Conservation (phyloP, 345 rosid genomes). For the Mallotus nudiflorus region DNA sequence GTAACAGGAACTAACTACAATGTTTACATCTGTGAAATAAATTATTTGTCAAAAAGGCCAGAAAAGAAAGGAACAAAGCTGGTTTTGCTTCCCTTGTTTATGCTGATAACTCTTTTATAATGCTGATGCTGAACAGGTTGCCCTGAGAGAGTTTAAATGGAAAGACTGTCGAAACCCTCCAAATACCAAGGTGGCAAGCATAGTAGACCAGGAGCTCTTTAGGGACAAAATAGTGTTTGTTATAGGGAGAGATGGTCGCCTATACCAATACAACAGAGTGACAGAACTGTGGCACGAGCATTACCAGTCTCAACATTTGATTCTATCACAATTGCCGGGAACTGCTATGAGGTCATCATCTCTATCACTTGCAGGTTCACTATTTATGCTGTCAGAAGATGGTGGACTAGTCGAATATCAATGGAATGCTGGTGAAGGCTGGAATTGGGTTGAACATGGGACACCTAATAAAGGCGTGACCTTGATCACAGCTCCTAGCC, state of each 20-base stretch:
- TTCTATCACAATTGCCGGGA: constrained; percentile 49
- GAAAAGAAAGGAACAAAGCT: too few relatives aligned
- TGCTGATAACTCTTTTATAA: too few relatives aligned
- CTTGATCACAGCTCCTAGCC: constrained; percentile 58
- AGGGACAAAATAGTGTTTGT: constrained; percentile 54
- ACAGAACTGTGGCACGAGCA: constrained; percentile 69
- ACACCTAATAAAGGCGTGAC: constrained; percentile 52
- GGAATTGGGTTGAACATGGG: constrained; percentile 75
- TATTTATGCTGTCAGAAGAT: constrained; percentile 61
- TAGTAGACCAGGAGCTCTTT: constrained; percentile 62
- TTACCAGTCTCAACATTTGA: constrained; percentile 61
- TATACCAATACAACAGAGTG: constrained; percentile 67
- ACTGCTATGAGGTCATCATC: constrained; percentile 47
- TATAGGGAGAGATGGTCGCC: constrained; percentile 46
- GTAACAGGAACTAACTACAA: constrained; percentile 25
- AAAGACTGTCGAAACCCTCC: constrained; percentile 60
- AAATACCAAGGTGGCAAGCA: constrained; percentile 51
- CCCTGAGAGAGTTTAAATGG: constrained; percentile 59
- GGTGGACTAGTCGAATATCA: constrained; percentile 66
- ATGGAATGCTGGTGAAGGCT: constrained; percentile 63
- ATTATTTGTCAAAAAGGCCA: background rate
- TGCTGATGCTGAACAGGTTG: constrained; percentile 40
- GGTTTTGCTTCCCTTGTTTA: too few relatives aligned
- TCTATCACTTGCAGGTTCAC: constrained; percentile 52
- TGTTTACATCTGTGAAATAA: background rate